Evolutionary conservation across 208 protist species (phyloP).

Genomic region (Phytomonas francai): DNA sequence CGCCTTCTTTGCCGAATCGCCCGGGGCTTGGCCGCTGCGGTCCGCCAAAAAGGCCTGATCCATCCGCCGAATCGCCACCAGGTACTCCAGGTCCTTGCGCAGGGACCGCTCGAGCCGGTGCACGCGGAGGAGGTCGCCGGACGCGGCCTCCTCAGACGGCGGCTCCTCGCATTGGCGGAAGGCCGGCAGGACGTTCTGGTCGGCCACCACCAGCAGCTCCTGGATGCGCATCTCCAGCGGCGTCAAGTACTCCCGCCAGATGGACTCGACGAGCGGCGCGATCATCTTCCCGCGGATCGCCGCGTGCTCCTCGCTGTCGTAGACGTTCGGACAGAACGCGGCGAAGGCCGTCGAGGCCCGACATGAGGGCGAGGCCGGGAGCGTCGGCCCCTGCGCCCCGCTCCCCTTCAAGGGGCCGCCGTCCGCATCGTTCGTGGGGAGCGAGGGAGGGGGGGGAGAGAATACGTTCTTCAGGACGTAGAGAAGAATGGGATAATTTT

Average conservation of each 20-base stretch:
- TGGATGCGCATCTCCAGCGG: conserved; percentile 32
- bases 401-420: neutral
- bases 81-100: conserved; percentile 44
- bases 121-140: conserved; percentile 16
- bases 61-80: conserved; percentile 40
- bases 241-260: conserved; percentile 44
- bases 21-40: conserved; percentile 4
- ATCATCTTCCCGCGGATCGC: conserved; percentile 27
- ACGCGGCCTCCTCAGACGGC: neutral
- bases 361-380: neutral
- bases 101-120: conserved; percentile 22
- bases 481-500: conserved; percentile 35
- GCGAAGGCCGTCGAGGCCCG: conserved; percentile 5
- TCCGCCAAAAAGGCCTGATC: conserved; percentile 25
- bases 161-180: neutral
- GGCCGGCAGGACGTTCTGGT: conserved; percentile 28
- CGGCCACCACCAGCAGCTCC: conserved; percentile 34
- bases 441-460: neutral
- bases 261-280: conserved; percentile 30
- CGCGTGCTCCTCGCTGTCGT: neutral
- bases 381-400: conserved; percentile 14
- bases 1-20: conserved; percentile 9
- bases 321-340: neutral
- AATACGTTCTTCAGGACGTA: conserved; percentile 27
- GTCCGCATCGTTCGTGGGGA: too few relatives aligned